Base-by-base conservation (phyloP, 225 moss, liverwort and hornwort genomes). In the Neckera pumila region DNA sequence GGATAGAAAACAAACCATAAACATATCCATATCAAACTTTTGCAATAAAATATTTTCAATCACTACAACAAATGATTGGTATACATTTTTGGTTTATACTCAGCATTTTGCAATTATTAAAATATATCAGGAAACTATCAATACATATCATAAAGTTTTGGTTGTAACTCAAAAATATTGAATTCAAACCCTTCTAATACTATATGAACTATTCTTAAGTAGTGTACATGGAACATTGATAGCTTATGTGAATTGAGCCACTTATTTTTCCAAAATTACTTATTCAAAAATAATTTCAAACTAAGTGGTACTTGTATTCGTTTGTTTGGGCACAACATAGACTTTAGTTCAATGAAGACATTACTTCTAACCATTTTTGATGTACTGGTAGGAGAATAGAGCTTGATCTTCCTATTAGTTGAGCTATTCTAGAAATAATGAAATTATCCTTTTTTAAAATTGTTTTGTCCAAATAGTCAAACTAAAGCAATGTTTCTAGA, bases 301-400 rank as follows among this genome's bases (percentile, higher is more conserved):
- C 16, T 10, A 43, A 42, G 42, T 0, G 0, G 5, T 42, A 26
- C 26, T 5, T 27, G 23, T 27, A 27, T 9, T 17, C 43, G 1
- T 28, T n/a, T 20, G 1, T 11, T 36, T 36, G 19, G 11, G 36
- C 1, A 19, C 0, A 2, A 0, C 20, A n/a, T n/a, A n/a, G 21
- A 21, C 5, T 67, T 72, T 3, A 2, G 1, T 72, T 17, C 10
- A 43, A 72, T 27, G 2, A 30, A 45, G 17, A 45, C 4, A 73
- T 30, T 28, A 10, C 0, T 43, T 72, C 16, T 9, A 26, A 72
- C 5, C 42, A 42, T 26, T 40, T 70, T 69, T 23, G 2, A 34
- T 33, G 2, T 0, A 47, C 47, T 47, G 12, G 47, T 8, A 4
- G 14, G 0, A 0, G 12, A 40, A 38, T 70, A 40, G 40, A 69